Evolutionary conservation across 192 early-diverging fungal species (phyloP).

Genomic region (Entomortierella beljakovae): DNA sequence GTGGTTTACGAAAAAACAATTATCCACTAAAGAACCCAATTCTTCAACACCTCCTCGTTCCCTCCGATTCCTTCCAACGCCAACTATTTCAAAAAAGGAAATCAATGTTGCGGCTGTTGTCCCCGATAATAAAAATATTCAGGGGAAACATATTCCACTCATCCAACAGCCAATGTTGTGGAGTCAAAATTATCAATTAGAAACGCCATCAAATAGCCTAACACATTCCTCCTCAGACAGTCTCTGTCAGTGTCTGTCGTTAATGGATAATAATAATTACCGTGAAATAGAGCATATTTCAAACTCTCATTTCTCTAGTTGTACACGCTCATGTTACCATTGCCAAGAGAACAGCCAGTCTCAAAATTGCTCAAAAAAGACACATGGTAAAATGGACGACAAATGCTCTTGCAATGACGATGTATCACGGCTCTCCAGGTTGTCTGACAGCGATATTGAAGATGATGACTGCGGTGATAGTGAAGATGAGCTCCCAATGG

Average conservation of each 20-base stretch:
- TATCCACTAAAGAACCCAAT: background rate
- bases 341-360: too few species aligned
- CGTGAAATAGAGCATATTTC: too few species aligned
- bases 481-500: background rate
- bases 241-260: background rate
- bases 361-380: too few species aligned
- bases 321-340: too few species aligned
- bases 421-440: background rate
- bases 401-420: too few species aligned
- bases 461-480: background rate
- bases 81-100: slow-evolving; percentile 43
- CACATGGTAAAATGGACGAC: too few species aligned
- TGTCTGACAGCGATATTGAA: background rate
- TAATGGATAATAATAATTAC: too few species aligned
- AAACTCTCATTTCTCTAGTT: too few species aligned
- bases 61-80: slow-evolving; percentile 2
- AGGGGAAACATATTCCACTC: background rate
- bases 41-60: background rate
- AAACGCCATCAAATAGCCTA: background rate
- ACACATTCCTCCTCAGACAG: too few species aligned
- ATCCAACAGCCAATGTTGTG: background rate
- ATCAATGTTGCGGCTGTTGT: slow-evolving; percentile 24
- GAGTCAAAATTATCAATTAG: background rate
- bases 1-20: slow-evolving; percentile 24
- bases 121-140: slow-evolving; percentile 24